A percentile compares a stretch with the other conserved stretches of the same genome.
Conservation (phyloP, 345 rosid species). For the Linum usitatissimum region DNA sequence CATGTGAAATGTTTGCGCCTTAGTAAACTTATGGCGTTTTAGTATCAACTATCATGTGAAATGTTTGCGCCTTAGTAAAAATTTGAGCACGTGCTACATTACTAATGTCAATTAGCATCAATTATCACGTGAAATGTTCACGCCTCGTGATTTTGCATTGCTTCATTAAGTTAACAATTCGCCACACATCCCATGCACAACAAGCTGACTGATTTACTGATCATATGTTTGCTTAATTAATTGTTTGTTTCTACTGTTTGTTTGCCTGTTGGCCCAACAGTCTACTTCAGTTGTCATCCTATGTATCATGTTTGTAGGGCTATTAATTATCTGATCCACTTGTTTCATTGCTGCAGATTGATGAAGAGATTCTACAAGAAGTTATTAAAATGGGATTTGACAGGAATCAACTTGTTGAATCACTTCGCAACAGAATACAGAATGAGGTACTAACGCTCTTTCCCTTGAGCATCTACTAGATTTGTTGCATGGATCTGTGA, state of each 20-base stretch:
- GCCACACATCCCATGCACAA: not conserved
- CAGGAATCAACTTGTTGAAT: constrained; percentile 55
- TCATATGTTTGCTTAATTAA: not conserved
- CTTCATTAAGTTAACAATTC: not conserved
- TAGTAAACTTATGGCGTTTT: not conserved
- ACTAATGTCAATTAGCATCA: not conserved
- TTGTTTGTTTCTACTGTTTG: not conserved
- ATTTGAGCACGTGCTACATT: not conserved
- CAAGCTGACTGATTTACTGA: not conserved
- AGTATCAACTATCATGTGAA: not conserved
- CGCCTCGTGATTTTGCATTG: not conserved
- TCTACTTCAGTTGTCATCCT: not conserved
- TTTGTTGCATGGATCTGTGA: not conserved
- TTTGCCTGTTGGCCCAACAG: not conserved
- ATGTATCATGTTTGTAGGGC: not conserved
- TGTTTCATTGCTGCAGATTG: constrained; percentile 43
- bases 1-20: not conserved
- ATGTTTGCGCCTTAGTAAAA: not conserved
- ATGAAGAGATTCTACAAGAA: constrained; percentile 77
- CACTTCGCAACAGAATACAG: constrained; percentile 66
- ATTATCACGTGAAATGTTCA: not conserved
- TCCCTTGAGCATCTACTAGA: not conserved
- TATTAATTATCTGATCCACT: constrained; percentile 2
- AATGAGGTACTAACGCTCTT: constrained; percentile 40
- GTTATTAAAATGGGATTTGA: constrained; percentile 68